Base-by-base conservation (phyloP, 768 basidiomycete species). In the Cyathus striatus region DNA sequence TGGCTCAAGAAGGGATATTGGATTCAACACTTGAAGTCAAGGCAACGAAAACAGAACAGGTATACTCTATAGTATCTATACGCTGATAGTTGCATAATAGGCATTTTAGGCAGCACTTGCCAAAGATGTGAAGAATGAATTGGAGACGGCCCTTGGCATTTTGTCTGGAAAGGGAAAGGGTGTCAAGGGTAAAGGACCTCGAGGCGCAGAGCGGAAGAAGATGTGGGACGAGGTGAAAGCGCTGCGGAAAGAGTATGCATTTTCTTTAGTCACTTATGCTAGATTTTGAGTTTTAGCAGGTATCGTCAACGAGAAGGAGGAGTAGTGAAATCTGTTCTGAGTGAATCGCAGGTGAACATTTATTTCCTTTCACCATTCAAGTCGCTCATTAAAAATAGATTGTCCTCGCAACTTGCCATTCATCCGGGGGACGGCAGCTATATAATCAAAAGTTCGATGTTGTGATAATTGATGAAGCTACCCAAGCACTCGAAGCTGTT, bases 391-490 rank as follows among this genome's bases (percentile, higher is more conserved):
- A 14, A 35, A 36, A n/a, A 25, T 6, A 89, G 85, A 73, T 98
- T 30, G 89, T 98, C 1, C 63, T 98, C 9, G 84, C 93, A 2
- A 99, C 96, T 2, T 98, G 95, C 51, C 94, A 98, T 67, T 88
- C 91, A 10, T 79, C 95, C 4, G 96, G 95, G 1, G 84, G 88
- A 3, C 68, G 86, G 17, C 90, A 94, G 50, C 64, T 98, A 5
- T 73, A 76, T 33, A 79, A 84, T 46, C 73, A 83, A 43, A 64
- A 74, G 1, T 99, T 99, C 55, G 96, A 99, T 57, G 86, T 95
- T 0, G 80, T 93, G 9, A 86, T 99, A 36, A 94, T 99, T 42
- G 96, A 99, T 51, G 96, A 99, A 65, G 96, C 96, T 0, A 97
- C 96, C 0, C 96, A 98, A 60, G 95, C 94, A 3, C 57, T 96